Conservation (phyloP, 306 rosid species). For the Fragaria ananassa region DNA sequence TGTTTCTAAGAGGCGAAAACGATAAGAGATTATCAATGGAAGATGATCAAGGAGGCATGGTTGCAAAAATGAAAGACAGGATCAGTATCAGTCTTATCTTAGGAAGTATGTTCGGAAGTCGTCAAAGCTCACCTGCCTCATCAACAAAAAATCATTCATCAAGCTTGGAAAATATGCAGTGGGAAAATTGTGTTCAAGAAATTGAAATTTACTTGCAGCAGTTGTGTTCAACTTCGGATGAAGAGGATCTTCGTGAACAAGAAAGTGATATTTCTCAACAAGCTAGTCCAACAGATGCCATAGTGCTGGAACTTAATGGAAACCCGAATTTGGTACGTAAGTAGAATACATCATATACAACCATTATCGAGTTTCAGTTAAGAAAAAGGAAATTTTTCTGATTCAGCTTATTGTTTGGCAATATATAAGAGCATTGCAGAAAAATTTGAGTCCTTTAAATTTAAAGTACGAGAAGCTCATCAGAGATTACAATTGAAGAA, state of each 20-base stretch:
- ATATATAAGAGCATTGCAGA: conserved; percentile 41
- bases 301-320: conserved; percentile 31
- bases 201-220: conserved; percentile 58
- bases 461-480: conserved; percentile 42
- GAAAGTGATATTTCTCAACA: conserved; percentile 24
- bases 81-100: conserved; percentile 39
- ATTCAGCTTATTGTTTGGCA: not conserved
- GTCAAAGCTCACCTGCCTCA: conserved; percentile 32
- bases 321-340: conserved; percentile 46
- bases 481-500: conserved; percentile 39
- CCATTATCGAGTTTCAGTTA: not conserved
- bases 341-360: not conserved
- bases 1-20: conserved; percentile 44
- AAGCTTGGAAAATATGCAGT: conserved; percentile 35
- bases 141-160: conserved; percentile 35
- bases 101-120: conserved; percentile 53
- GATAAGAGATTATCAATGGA: conserved; percentile 56
- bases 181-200: conserved; percentile 55
- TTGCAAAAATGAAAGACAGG: conserved; percentile 47
- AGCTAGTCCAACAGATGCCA: conserved; percentile 45
- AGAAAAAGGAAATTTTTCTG: too few species aligned
- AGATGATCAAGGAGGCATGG: conserved; percentile 55
- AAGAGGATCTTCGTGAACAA: conserved; percentile 25
- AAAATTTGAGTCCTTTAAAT: conserved; percentile 38
- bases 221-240: conserved; percentile 40